phyloP scores from a whole-genome alignment of 177 flowering plant genomes.

The Viscum album region DNA sequence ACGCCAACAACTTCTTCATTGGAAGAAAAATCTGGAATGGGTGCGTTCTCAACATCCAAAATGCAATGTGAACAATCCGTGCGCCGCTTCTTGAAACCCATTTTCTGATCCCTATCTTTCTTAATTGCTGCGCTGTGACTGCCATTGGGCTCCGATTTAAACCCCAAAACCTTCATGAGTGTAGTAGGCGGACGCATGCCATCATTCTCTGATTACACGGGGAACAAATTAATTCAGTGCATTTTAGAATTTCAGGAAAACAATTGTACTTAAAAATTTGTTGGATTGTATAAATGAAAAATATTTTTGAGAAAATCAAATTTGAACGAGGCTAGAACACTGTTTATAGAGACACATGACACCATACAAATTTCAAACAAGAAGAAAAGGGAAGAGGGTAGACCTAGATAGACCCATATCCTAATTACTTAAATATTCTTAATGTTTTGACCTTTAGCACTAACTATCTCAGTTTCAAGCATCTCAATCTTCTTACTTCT shows the following conservation, averaged over 20 bases:
- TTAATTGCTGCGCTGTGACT: constrained; percentile 18
- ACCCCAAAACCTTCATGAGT: constrained; percentile 15
- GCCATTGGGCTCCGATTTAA: constrained; percentile 22
- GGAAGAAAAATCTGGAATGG: constrained; percentile 53
- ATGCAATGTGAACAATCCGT: constrained; percentile 75
- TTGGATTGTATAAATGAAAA: too few species aligned
- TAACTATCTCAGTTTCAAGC: too few species aligned
- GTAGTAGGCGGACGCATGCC: constrained; percentile 8
- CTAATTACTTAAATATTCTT: too few species aligned
- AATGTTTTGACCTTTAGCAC: too few species aligned
- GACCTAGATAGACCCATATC: too few species aligned
- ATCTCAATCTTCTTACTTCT: too few species aligned
- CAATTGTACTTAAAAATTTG: too few species aligned
- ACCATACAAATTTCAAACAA: too few species aligned
- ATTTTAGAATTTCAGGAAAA: not conserved
- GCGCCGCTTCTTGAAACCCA: constrained; percentile 54
- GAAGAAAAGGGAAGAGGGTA: too few species aligned
- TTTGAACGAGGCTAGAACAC: too few species aligned
- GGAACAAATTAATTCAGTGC: not conserved
- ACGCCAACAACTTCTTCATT: constrained; percentile 78
- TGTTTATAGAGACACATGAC: too few species aligned
- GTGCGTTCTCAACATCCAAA: constrained; percentile 57
- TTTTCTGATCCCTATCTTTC: constrained; percentile 37
- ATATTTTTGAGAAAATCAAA: too few species aligned
- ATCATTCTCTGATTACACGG: constrained; percentile 13